Conservation (phyloP, 768 basidiomycete species). For the Naematelia aurantialba region DNA sequence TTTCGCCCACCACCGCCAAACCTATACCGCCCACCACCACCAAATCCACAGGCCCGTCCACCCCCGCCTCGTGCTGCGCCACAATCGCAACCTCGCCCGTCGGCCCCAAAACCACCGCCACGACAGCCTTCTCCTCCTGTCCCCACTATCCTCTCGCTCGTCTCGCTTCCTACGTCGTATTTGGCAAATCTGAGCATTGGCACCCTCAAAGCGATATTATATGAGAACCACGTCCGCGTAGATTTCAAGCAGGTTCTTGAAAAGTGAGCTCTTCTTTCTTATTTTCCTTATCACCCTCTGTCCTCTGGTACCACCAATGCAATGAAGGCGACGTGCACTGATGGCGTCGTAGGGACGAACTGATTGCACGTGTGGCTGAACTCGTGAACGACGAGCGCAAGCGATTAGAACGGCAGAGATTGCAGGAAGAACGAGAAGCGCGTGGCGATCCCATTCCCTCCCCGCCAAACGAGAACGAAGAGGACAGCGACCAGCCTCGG, state of each 20-base stretch:
- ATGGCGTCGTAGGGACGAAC: constrained; percentile 27
- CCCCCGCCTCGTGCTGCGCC: constrained; percentile 36
- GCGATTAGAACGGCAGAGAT: constrained; percentile 42
- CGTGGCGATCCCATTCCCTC: constrained; percentile 14
- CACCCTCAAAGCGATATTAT: constrained; percentile 72
- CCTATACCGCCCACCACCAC: constrained; percentile 22
- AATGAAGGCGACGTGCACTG: neutral
- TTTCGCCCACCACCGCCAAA: constrained; percentile 19
- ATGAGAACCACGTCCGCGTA: constrained; percentile 66
- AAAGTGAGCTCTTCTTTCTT: constrained; percentile 54
- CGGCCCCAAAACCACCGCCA: constrained; percentile 51
- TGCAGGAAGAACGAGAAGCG: constrained; percentile 37
- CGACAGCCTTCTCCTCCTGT: constrained; percentile 52
- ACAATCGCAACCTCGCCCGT: constrained; percentile 44
- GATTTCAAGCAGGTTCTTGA: constrained; percentile 66
- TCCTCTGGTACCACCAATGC: neutral
- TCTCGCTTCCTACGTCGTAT: constrained; percentile 60
- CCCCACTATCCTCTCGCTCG: constrained; percentile 66
- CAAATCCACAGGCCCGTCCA: constrained; percentile 12
- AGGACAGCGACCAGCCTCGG: constrained; percentile 5
- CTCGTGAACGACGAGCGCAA: constrained; percentile 45
- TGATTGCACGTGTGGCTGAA: constrained; percentile 43
- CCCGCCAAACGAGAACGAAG: constrained; percentile 5
- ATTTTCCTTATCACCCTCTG: neutral
- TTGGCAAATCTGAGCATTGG: constrained; percentile 65